Conservation (phyloP, 2,329 filamentous ascomycete species). For the Colletotrichum sidae region DNA sequence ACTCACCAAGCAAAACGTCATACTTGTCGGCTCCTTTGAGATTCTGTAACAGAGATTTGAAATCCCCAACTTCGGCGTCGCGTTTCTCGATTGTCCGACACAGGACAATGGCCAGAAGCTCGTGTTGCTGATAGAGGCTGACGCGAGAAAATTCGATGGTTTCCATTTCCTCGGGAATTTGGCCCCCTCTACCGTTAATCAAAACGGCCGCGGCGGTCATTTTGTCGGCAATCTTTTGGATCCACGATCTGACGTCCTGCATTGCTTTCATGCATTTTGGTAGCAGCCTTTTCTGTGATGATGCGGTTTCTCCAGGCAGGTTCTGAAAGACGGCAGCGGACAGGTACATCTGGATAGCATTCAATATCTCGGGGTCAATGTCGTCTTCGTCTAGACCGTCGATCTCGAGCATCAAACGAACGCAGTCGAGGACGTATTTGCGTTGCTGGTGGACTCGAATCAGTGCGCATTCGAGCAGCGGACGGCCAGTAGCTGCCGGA, state of each 20-base stretch:
- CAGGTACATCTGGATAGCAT: constrained; percentile 64
- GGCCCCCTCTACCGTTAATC: constrained; percentile 68
- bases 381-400: constrained; percentile 71
- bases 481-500: constrained; percentile 74
- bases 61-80: constrained; percentile 77
- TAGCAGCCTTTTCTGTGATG: constrained; percentile 62
- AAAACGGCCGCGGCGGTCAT: constrained; percentile 81
- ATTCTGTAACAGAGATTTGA: constrained; percentile 75
- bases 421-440: constrained; percentile 83
- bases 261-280: constrained; percentile 82
- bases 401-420: constrained; percentile 82
- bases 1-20: constrained; percentile 69
- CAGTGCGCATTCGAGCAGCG: constrained; percentile 81
- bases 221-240: constrained; percentile 81
- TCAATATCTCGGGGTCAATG: constrained; percentile 61
- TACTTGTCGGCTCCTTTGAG: constrained; percentile 81
- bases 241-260: constrained; percentile 79
- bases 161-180: constrained; percentile 74
- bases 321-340: constrained; percentile 66
- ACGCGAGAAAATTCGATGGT: constrained; percentile 83
- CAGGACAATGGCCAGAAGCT: constrained; percentile 84
- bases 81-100: constrained; percentile 82
- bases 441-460: constrained; percentile 90
- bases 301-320: constrained; percentile 41
- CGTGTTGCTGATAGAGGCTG: constrained; percentile 89